Conservation (phyloP, 2,329 filamentous ascomycete species). For the Paracoccidioides brasiliensis region DNA sequence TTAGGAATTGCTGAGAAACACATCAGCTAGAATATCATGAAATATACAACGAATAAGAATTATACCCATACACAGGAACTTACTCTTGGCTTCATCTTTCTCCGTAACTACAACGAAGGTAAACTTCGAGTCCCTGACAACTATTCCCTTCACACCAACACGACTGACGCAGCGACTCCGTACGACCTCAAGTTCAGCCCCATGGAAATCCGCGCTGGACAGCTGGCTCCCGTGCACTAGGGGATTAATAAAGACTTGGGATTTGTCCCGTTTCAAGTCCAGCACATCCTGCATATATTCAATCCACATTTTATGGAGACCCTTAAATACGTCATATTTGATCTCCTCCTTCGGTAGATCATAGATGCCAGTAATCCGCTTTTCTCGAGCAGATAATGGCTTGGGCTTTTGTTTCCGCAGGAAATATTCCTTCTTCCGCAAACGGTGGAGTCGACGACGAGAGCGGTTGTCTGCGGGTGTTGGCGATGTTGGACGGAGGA, state of each 20-base stretch:
- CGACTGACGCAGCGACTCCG: conserved; percentile 66
- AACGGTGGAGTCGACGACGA: conserved; percentile 39
- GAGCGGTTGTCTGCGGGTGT: conserved; percentile 39
- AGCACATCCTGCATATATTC: conserved; percentile 76
- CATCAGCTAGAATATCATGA: conserved; percentile 1
- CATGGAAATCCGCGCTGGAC: conserved; percentile 79
- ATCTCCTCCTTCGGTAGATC: conserved; percentile 55
- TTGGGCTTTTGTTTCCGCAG: conserved; percentile 41
- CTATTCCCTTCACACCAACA: conserved; percentile 74
- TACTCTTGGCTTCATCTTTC: conserved; percentile 55
- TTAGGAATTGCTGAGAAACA: conserved; percentile 56
- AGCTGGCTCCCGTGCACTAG: conserved; percentile 45
- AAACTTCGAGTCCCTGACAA: conserved; percentile 77
- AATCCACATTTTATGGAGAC: conserved; percentile 66
- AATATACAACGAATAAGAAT: neutral
- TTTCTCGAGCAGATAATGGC: conserved; percentile 68
- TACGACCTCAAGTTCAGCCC: conserved; percentile 69
- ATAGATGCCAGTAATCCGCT: conserved; percentile 59
- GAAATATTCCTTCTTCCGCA: conserved; percentile 36
- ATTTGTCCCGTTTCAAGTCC: conserved; percentile 32
- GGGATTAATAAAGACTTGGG: conserved; percentile 41
- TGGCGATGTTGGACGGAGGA: conserved; percentile 64
- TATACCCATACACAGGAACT: conserved; percentile 14
- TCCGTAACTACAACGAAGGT: conserved; percentile 72
- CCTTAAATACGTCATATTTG: conserved; percentile 64